Evolutionary conservation across 805 yeast genomes (phyloP), one percentile per base, ranked within the genome.

Genomic region (Pichia pseudocactophila): DNA sequence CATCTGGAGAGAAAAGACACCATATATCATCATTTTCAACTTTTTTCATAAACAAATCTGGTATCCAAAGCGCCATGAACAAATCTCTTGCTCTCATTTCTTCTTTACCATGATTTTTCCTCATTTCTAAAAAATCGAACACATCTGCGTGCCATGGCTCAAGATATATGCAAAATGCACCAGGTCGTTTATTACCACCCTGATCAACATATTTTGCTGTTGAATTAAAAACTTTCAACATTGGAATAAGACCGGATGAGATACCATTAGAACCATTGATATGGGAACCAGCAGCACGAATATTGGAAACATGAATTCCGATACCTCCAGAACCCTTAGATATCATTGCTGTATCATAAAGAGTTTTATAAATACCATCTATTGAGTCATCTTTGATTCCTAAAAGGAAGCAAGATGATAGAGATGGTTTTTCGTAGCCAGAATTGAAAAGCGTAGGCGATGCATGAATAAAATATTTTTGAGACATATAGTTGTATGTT

Each of bases 71-170:
- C 7, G 95, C 97, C 57, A 83, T 79, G 68, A 90, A 90, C 51
- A 90, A 68, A 61, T 90, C 97, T 56, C 97, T 76, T 1, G 98
- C 96, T 56, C 97, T 76, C 51, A 76, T 67, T 63, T 90, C 97
- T 63, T 90, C 97, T 55, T 86, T 88, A 41, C 97, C 97, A 59
- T 89, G 96, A 58, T 88, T 90, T 66, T 90, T 89, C 56, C 92
- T 76, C 51, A 90, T 69, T 45, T 89, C 90, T 41, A 90, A 63
- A 55, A 90, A 82, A 46, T 84, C 95, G 61, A 86, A 82, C 30
- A 90, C 72, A 55, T 90, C 98, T 10, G 83, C 76, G 59, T 90
- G 98, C 98, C 98, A 90, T 43, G 98, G 97, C 65, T 90, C 98
- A 30, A 90, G 62, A 64, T 89, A 90, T 30, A 88, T 65, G 30